Percentiles rank a stretch among this genome's conserved stretches.
Conservation (phyloP, 345 rosid genomes). For the Hypericum perforatum region DNA sequence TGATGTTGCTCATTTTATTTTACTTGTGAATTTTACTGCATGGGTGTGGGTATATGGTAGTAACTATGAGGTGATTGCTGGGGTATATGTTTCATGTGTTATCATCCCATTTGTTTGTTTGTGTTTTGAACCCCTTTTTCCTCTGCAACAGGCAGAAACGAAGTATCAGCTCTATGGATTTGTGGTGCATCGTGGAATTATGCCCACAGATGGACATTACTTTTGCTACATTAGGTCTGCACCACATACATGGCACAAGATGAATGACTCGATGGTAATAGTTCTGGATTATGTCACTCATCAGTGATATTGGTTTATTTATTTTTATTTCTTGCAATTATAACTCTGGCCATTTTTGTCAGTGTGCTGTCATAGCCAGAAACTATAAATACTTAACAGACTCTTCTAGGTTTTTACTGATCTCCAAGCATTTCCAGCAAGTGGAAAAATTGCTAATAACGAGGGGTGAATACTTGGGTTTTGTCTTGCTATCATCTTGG, state of each 20-base stretch:
- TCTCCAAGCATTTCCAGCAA: background rate
- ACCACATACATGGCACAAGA: constrained; percentile 57
- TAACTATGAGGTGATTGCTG: no score
- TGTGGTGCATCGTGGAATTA: constrained; percentile 61
- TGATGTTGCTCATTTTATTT: no score
- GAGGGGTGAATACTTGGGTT: no score
- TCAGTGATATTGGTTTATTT: no score
- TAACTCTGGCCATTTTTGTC: no score
- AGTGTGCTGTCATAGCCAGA: no score
- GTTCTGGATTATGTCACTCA: background rate
- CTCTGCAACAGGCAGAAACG: constrained; percentile 28
- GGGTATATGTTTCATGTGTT: background rate
- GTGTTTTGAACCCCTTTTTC: constrained; percentile 1
- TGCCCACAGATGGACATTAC: constrained; percentile 66
- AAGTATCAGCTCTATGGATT: constrained; percentile 65
- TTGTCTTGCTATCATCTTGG: no score
- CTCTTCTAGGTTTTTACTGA: no score
- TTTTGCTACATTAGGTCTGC: constrained; percentile 53
- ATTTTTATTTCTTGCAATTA: no score
- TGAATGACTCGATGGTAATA: constrained; percentile 58
- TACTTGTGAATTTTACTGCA: no score
- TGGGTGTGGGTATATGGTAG: no score
- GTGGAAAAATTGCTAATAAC: background rate
- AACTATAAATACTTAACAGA: no score
- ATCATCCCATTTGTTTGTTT: background rate